Base-by-base conservation (phyloP, 441 rosid genomes). In the Erodium moschatum region DNA sequence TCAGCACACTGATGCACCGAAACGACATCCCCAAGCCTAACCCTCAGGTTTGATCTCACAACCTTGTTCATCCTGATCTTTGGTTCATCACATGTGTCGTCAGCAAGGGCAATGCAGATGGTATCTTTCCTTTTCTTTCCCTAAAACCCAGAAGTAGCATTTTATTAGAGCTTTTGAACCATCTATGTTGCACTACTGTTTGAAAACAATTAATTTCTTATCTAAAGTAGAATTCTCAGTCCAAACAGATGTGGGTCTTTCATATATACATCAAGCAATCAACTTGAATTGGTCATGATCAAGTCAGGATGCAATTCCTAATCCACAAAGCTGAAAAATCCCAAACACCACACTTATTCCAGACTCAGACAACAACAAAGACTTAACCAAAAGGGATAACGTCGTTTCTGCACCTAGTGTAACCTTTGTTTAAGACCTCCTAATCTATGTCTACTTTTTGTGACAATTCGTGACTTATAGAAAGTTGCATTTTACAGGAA, bases 21-120 rank as follows among this genome's bases (percentile, higher is more conserved):
- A 16, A 56, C 24, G 6, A 56, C 62, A 18, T 56, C 62, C 18
- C 62, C 62, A 18, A 56, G 62, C 24, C 27, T 18, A 16, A 56
- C 62, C 62, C 62, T 56, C 20, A 56, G 27, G 21, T 56, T 56
- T 16, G 24, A 16, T 16, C 62, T 18, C 9, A 56, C 62, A 56
- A 56, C 62, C 21, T 56, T 68, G 70, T 68, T 67, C 70, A 67
- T 48, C n/a, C 70, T 67, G 27, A 67, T 67, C 70, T 67, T 67
- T 58, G 71, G 71, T 68, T 68, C 71, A 2, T 68, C 71, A 31
- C 63, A 31, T 9, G 46, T 54, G 2, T 68, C 71, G 29, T 68
- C 71, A 56, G 71, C 71, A n/a, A 68, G 71, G 27, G 64, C 71
- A 13, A 68, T 68, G 31, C 71, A 68, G 12, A 68, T 21, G 3